Evolutionary conservation across 2,329 filamentous ascomycete species (phyloP).

Genomic region (Alternaria alternata): DNA sequence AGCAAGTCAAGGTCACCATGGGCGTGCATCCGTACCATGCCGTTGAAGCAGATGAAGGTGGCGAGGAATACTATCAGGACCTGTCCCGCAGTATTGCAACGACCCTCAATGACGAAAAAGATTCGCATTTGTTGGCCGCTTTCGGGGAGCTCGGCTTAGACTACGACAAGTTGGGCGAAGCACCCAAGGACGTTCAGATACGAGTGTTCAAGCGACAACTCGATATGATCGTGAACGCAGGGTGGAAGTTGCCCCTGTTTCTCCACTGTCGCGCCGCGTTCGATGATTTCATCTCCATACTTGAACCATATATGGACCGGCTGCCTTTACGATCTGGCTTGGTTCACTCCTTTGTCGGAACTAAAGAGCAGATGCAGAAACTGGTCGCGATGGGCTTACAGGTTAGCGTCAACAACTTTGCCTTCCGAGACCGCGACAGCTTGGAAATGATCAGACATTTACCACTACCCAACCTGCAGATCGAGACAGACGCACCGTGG

Average conservation of each 20-base stretch:
- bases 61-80: slow-evolving; percentile 36
- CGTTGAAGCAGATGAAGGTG: slow-evolving; percentile 50
- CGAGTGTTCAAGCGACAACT: slow-evolving; percentile 55
- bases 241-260: slow-evolving; percentile 52
- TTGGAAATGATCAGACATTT: slow-evolving; percentile 55
- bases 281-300: slow-evolving; percentile 54
- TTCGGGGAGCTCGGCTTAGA: slow-evolving; percentile 62
- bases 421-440: slow-evolving; percentile 52
- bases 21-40: slow-evolving; percentile 63
- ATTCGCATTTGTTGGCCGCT: slow-evolving; percentile 49
- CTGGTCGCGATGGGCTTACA: slow-evolving; percentile 52
- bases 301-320: slow-evolving; percentile 51
- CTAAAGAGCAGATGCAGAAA: slow-evolving; percentile 51
- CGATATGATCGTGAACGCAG: slow-evolving; percentile 48
- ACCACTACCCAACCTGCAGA: slow-evolving; percentile 54
- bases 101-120: slow-evolving; percentile 23
- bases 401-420: slow-evolving; percentile 61
- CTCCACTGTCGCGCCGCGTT: slow-evolving; percentile 55
- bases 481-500: slow-evolving; percentile 62
- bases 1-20: slow-evolving; percentile 56
- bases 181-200: slow-evolving; percentile 54
- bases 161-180: slow-evolving; percentile 57
- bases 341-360: slow-evolving; percentile 55
- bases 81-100: slow-evolving; percentile 34
- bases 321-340: slow-evolving; percentile 49